Conservation (phyloP, 2,329 filamentous ascomycete genomes). For the Phialophora expanda region DNA sequence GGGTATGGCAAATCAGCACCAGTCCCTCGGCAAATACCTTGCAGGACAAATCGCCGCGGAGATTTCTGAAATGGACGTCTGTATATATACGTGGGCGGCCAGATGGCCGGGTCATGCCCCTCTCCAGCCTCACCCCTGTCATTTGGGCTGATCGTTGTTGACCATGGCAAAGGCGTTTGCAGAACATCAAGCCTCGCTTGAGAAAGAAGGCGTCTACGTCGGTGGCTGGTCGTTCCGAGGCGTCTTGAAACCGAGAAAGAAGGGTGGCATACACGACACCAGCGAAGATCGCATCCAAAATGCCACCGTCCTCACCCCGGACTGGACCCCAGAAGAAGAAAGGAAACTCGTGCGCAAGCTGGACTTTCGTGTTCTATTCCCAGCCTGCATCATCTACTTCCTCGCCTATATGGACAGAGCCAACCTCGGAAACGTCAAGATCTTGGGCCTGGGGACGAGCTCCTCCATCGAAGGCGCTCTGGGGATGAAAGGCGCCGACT, state of each 20-base stretch:
- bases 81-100: too few relatives aligned
- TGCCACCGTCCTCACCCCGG: conserved; percentile 9
- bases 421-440: conserved; percentile 36
- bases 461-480: conserved; percentile 28
- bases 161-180: conserved; percentile 10
- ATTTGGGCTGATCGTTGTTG: not conserved
- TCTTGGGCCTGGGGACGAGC: conserved; percentile 30
- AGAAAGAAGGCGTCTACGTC: conserved; percentile 25
- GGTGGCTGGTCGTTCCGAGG: conserved; percentile 21
- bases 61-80: too few relatives aligned
- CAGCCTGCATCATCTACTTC: conserved; percentile 37
- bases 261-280: too few relatives aligned
- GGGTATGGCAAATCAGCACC: too few relatives aligned
- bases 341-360: conserved; percentile 35
- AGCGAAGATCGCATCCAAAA: too few relatives aligned
- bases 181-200: conserved; percentile 11
- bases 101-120: too few relatives aligned
- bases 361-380: conserved; percentile 33
- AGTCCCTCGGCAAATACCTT: too few relatives aligned
- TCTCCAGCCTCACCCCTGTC: too few relatives aligned
- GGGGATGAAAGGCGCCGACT: conserved; percentile 32
- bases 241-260: too few relatives aligned
- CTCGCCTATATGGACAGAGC: conserved; percentile 37
- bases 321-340: conserved; percentile 36
- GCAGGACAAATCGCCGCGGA: too few relatives aligned